These are phyloP conservation scores for Calocybe indica DNA, from an alignment of 768 basidiomycete species.

Conservation along the genomic window DNA sequence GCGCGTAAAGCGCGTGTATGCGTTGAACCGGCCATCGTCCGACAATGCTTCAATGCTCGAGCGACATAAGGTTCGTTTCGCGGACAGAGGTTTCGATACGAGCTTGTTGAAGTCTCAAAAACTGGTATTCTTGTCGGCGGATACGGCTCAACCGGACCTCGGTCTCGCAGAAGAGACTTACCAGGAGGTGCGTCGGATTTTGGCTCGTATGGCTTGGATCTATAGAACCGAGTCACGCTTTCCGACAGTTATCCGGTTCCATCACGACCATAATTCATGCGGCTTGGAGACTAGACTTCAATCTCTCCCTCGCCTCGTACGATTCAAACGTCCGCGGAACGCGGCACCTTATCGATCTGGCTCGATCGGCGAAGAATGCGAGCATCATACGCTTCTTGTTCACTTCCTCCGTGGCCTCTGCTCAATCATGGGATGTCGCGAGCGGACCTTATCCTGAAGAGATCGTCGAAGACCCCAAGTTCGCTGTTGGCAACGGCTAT, in stretches of 20 bases:
- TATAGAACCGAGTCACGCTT: no score
- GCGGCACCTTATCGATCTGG: conserved; percentile 23
- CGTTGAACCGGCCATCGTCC: conserved; percentile 17
- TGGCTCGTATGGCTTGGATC: background rate
- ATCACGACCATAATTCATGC: conserved; percentile 26
- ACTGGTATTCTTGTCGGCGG: background rate
- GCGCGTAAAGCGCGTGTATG: conserved; percentile 33
- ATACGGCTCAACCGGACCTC: background rate
- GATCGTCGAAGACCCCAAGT: background rate
- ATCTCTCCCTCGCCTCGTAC: conserved; percentile 27
- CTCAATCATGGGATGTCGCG: conserved; percentile 8
- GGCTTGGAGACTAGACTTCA: conserved; percentile 36
- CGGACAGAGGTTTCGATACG: background rate
- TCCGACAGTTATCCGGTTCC: no score
- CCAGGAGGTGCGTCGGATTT: background rate
- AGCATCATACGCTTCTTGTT: conserved; percentile 19
- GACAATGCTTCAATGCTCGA: background rate
- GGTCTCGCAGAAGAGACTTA: background rate
- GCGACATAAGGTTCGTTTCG: conserved; percentile 3
- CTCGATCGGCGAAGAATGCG: conserved; percentile 8
- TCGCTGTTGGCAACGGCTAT: background rate
- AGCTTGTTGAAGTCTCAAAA: background rate
- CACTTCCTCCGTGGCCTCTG: conserved; percentile 27
- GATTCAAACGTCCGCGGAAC: conserved; percentile 26
- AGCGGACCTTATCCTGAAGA: conserved; percentile 10